A percentile compares a stretch with the other conserved stretches of the same genome.
Evolutionary conservation across 176 grass and related monocot genomes (phyloP).

Genomic region (Puya raimondii): DNA sequence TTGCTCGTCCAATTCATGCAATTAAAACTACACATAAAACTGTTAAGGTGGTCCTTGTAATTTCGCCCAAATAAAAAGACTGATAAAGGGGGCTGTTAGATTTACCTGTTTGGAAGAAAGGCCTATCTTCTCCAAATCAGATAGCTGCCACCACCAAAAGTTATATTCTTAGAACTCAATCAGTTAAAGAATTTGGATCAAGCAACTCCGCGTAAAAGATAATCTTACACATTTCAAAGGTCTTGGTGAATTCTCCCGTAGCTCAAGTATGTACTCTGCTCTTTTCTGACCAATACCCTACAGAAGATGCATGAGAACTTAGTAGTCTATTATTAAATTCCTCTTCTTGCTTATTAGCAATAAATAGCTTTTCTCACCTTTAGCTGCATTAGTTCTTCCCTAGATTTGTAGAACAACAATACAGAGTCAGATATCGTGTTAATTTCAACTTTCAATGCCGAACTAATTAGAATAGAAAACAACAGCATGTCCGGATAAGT

Average conservation of each 20-base stretch:
- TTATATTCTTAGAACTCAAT: constrained; percentile 12
- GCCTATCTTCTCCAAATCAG: constrained; percentile 74
- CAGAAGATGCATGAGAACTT: neutral
- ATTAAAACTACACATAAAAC: too few relatives aligned
- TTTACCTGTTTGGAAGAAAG: constrained; percentile 79
- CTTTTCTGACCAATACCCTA: constrained; percentile 87
- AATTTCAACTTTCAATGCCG: neutral
- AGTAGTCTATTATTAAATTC: neutral
- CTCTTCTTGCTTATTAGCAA: neutral
- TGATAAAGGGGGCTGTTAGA: neutral
- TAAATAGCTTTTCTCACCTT: constrained; percentile 39
- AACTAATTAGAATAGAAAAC: neutral
- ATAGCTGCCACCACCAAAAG: constrained; percentile 39
- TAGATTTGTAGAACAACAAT: constrained; percentile 34
- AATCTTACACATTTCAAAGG: constrained; percentile 81
- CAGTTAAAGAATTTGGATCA: neutral
- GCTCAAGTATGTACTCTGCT: constrained; percentile 82
- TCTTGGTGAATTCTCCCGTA: constrained; percentile 48
- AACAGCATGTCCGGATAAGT: too few relatives aligned
- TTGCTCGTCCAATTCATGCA: too few relatives aligned
- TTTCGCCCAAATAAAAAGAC: neutral
- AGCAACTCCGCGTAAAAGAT: neutral
- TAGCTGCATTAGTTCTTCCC: constrained; percentile 76
- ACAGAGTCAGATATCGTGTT: constrained; percentile 2
- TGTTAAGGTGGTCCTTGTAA: too few relatives aligned